Evolutionary conservation across 1,284 basidiomycete species (phyloP).

Genomic region (Rhodotorula sp.): DNA sequence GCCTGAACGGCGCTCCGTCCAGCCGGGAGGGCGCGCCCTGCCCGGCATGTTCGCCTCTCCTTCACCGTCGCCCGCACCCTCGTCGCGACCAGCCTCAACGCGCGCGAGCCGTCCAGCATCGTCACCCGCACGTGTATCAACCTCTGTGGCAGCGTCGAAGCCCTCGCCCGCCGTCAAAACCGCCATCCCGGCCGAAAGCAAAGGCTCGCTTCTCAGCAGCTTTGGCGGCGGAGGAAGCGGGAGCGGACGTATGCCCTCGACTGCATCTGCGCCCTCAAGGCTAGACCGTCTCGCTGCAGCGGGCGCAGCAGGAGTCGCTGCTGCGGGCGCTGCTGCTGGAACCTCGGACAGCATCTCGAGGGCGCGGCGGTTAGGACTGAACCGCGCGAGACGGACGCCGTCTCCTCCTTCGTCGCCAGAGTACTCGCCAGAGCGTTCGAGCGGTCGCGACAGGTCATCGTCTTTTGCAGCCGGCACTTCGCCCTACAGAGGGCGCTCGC

Average conservation of each 20-base stretch:
- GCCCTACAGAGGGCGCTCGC: too few species aligned
- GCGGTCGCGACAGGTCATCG: too few species aligned
- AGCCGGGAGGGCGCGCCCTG: conserved; percentile 21
- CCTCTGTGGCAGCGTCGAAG: neutral
- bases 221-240: neutral
- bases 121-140: neutral
- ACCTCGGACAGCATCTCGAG: neutral
- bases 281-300: neutral
- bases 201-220: conserved; percentile 1
- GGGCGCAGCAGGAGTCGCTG: neutral
- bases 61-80: neutral
- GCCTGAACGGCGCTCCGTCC: conserved; percentile 1
- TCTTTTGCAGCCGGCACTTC: too few species aligned
- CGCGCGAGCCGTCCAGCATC: too few species aligned
- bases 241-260: neutral
- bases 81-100: neutral
- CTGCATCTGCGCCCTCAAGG: neutral
- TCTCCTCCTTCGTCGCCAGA: conserved; percentile 4
- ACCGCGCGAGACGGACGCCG: conserved; percentile 1
- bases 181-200: neutral
- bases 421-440: neutral
- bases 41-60: conserved; percentile 17
- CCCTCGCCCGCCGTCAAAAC: neutral
- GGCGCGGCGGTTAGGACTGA: conserved; percentile 7
- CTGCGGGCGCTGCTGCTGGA: neutral